A percentile compares a stretch with the other conserved stretches of the same genome.
phyloP scores from a whole-genome alignment of 371 early-diverging fungal species.

The Actinomucor elegans region DNA sequence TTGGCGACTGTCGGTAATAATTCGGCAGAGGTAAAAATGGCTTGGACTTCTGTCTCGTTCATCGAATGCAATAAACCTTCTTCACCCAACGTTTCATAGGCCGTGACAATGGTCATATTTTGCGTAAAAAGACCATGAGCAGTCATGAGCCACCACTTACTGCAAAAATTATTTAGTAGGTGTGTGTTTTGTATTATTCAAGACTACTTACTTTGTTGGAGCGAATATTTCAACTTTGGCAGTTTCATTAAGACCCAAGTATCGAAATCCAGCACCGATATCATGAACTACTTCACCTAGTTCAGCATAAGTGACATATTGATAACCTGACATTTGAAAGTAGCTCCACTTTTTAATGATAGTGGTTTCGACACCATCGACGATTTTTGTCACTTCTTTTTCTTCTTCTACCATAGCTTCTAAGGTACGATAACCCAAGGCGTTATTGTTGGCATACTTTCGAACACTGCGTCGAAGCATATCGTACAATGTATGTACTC shows the following conservation, averaged over 20 bases:
- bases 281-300: constrained; percentile 39
- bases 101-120: constrained; percentile 77
- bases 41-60: constrained; percentile 79
- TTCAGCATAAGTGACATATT: constrained; percentile 68
- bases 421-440: constrained; percentile 68
- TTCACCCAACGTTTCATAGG: constrained; percentile 89
- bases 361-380: constrained; percentile 61
- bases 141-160: constrained; percentile 73
- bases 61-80: constrained; percentile 84
- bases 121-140: constrained; percentile 75
- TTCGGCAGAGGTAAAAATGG: constrained; percentile 83
- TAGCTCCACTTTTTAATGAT: constrained; percentile 80
- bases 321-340: constrained; percentile 66
- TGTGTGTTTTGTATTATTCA: background rate
- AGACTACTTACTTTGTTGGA: constrained; percentile 59
- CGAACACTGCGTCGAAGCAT: constrained; percentile 51
- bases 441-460: constrained; percentile 43
- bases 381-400: constrained; percentile 70
- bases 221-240: constrained; percentile 73
- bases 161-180: constrained; percentile 24
- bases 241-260: constrained; percentile 59
- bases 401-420: constrained; percentile 68
- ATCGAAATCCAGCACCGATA: constrained; percentile 65
- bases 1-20: constrained; percentile 71
- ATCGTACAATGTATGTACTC: constrained; percentile 70